Evolutionary conservation across 2,329 filamentous ascomycete species (phyloP).

Genomic region (Purpureocillium takamizusanense): DNA sequence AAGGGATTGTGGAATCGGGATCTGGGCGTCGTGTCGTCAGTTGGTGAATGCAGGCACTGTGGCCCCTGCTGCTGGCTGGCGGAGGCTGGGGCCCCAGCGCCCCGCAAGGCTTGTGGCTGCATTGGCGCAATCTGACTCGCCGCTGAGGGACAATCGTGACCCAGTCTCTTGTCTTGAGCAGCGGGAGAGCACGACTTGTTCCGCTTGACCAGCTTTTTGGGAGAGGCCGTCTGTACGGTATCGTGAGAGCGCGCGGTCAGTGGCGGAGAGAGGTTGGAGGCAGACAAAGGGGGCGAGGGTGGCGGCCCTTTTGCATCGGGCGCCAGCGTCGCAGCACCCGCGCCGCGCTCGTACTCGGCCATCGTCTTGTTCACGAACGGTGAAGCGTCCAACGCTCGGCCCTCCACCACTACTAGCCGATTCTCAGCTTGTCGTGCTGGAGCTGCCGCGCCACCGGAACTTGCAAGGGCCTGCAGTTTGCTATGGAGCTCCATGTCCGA

Average conservation of each 20-base stretch:
- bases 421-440: conserved; percentile 5
- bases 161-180: conserved; percentile 14
- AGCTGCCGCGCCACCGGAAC: background rate
- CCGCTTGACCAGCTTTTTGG: conserved; percentile 15
- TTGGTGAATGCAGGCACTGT: conserved; percentile 2
- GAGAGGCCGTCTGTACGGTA: conserved; percentile 1
- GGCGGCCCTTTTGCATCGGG: background rate
- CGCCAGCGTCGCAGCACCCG: conserved; percentile 9
- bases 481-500: conserved; percentile 5
- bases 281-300: conserved; percentile 1
- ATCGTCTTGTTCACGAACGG: conserved; percentile 1
- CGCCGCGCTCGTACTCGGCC: background rate
- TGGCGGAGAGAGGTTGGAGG: background rate
- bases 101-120: conserved; percentile 13
- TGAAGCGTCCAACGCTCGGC: conserved; percentile 5
- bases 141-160: conserved; percentile 12
- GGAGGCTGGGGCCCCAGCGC: conserved; percentile 12
- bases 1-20: conserved; percentile 5
- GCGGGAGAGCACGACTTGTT: conserved; percentile 16
- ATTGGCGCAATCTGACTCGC: conserved; percentile 6
- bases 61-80: conserved; percentile 8
- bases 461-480: background rate
- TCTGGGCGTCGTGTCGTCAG: conserved; percentile 8
- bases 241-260: background rate
- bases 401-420: conserved; percentile 3